Conservation (phyloP, 2,329 filamentous ascomycete species). For the Anthostomella pinea region DNA sequence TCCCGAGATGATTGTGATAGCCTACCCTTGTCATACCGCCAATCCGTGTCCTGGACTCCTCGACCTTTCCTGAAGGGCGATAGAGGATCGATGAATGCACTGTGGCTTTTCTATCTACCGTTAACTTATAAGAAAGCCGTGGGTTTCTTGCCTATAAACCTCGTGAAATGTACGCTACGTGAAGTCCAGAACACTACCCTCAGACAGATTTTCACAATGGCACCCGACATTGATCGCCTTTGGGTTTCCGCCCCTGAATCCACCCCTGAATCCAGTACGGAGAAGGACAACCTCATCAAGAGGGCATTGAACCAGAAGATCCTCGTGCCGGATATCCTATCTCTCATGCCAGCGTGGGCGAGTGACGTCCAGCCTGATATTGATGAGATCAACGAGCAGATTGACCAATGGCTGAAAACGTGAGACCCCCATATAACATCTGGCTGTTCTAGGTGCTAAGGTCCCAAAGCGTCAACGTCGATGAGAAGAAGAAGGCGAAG, state of each 20-base stretch:
- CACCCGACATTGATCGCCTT: constrained; percentile 18
- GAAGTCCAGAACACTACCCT: too few species aligned
- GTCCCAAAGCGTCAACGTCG: constrained; percentile 21
- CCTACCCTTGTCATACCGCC: too few species aligned
- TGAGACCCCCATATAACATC: constrained; percentile 8
- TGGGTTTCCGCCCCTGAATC: constrained; percentile 3
- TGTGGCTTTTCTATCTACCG: too few species aligned
- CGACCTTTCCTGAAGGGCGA: too few species aligned
- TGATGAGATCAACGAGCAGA: constrained; percentile 24
- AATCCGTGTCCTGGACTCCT: too few species aligned
- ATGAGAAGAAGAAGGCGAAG: constrained; percentile 26
- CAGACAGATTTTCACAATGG: constrained; percentile 14
- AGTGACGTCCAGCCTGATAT: constrained; percentile 25
- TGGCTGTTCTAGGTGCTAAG: constrained; percentile 5
- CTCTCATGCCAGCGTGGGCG: constrained; percentile 28
- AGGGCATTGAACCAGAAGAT: constrained; percentile 23
- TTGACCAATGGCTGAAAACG: constrained; percentile 29
- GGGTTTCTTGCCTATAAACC: too few species aligned
- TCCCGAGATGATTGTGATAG: too few species aligned
- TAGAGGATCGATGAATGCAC: too few species aligned
- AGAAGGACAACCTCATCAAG: constrained; percentile 24
- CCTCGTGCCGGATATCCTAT: constrained; percentile 26
- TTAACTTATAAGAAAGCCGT: too few species aligned
- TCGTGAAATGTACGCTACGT: too few species aligned
- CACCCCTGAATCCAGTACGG: constrained; percentile 10